These are phyloP conservation scores for Geum urbanum DNA, from an alignment of 306 rosid species.

Conservation along the genomic window DNA sequence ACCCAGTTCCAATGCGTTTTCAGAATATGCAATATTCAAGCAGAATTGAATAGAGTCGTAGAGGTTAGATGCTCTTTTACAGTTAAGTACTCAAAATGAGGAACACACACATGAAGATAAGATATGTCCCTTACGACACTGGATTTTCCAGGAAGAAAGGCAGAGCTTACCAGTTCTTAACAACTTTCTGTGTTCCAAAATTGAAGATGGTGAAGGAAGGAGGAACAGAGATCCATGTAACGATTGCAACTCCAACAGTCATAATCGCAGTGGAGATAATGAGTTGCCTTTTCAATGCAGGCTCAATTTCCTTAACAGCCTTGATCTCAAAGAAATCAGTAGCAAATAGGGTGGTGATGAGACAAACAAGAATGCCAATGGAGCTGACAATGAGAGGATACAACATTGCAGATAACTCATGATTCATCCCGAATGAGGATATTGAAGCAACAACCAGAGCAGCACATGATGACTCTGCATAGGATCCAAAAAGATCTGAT, in stretches of 20 bases:
- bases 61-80: too few species aligned
- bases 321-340: slow-evolving; percentile 95
- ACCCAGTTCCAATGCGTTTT: background rate
- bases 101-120: background rate
- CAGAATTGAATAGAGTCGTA: too few species aligned
- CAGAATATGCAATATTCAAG: background rate
- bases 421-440: slow-evolving; percentile 89
- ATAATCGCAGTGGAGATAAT: slow-evolving; percentile 73
- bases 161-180: slow-evolving; percentile 60
- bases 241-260: slow-evolving; percentile 74
- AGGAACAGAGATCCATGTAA: slow-evolving; percentile 80
- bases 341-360: slow-evolving; percentile 88
- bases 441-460: slow-evolving; percentile 98
- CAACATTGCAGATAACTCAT: slow-evolving; percentile 76
- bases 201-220: slow-evolving; percentile 78
- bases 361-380: slow-evolving; percentile 75
- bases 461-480: slow-evolving; percentile 98
- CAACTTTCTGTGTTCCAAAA: slow-evolving; percentile 78
- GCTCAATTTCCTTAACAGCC: slow-evolving; percentile 91
- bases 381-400: slow-evolving; percentile 87
- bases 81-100: too few species aligned
- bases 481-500: slow-evolving; percentile 94
- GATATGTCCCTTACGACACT: background rate
- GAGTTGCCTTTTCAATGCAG: slow-evolving; percentile 82
- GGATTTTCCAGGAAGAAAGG: background rate